Conservation (phyloP, 805 yeast genomes). For the Kodamaea kaohsiungensis region DNA sequence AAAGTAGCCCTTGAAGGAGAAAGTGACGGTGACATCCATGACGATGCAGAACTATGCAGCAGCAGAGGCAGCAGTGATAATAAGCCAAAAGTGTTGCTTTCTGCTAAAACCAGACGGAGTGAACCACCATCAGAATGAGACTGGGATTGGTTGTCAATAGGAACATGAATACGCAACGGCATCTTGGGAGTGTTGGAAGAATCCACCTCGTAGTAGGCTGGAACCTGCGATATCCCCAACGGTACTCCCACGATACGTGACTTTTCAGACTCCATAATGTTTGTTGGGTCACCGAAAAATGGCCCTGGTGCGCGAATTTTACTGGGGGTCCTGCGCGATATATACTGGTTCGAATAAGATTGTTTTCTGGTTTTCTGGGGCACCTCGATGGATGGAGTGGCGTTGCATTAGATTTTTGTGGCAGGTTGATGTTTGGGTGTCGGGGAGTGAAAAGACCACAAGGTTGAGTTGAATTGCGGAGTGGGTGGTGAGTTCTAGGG, state of each 20-base stretch:
- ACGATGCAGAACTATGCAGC: slow-evolving; percentile 2
- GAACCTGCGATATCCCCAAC: not conserved
- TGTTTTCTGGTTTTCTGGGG: not conserved
- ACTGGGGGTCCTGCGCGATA: not conserved
- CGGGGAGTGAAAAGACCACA: too few species aligned
- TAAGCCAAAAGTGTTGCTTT: not conserved
- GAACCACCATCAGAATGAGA: not conserved
- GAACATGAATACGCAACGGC: slow-evolving; percentile 6
- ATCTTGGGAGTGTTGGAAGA: slow-evolving; percentile 1
- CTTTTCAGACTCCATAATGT: not conserved
- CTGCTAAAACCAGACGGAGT: not conserved
- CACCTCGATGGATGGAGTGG: not conserved
- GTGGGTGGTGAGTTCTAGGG: too few species aligned
- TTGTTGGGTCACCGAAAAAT: not conserved
- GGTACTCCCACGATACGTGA: not conserved
- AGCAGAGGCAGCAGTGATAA: slow-evolving; percentile 4
- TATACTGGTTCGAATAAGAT: not conserved
- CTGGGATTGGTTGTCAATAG: not conserved
- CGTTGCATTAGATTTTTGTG: not conserved
- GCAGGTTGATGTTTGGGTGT: not conserved
- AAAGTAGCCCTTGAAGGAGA: slow-evolving; percentile 17
- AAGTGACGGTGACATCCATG: slow-evolving; percentile 1
- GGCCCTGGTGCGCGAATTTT: not conserved
- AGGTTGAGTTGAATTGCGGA: not conserved
- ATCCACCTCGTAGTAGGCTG: not conserved